phyloP scores from a whole-genome alignment of 2,329 filamentous ascomycete species.

The Cylindrodendrum hubeiense region DNA sequence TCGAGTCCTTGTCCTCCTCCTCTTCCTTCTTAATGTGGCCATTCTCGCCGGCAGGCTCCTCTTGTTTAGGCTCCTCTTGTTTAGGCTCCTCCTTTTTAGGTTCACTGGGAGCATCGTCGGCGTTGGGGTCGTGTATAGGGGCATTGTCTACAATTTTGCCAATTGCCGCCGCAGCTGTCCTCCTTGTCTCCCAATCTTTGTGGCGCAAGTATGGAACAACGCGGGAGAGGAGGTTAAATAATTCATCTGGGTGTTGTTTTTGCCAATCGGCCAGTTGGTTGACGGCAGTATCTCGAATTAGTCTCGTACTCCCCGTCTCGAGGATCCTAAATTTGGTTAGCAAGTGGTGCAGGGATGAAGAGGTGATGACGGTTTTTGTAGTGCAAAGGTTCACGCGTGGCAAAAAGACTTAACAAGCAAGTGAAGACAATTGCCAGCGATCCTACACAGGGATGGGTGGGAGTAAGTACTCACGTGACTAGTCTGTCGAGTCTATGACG shows the following conservation, averaged over 20 bases:
- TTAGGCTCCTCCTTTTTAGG: conserved; percentile 58
- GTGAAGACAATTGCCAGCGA: not conserved
- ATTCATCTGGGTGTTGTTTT: conserved; percentile 96
- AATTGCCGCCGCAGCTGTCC: conserved; percentile 92
- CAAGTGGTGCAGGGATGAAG: no score
- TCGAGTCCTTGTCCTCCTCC: conserved; percentile 63
- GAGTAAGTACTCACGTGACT: conserved; percentile 78
- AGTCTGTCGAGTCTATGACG: conserved; percentile 79
- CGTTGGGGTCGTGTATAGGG: conserved; percentile 88
- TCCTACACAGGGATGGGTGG: not conserved
- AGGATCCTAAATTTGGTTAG: conserved; percentile 74
- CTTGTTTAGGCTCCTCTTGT: conserved; percentile 58
- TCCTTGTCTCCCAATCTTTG: conserved; percentile 97
- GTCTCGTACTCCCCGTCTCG: conserved; percentile 94
- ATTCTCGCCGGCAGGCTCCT: conserved; percentile 49
- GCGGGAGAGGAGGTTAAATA: conserved; percentile 93
- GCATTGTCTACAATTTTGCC: conserved; percentile 95
- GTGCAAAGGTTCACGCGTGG: not conserved
- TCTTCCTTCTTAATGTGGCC: conserved; percentile 72
- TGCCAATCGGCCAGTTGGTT: conserved; percentile 98
- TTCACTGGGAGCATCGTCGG: conserved; percentile 68
- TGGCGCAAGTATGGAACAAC: conserved; percentile 96
- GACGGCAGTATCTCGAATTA: conserved; percentile 97
- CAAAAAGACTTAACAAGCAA: not conserved
- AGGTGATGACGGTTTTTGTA: no score